Base-by-base conservation (phyloP, 192 early-diverging fungal species). In the Phlyctochytrium arcticum region DNA sequence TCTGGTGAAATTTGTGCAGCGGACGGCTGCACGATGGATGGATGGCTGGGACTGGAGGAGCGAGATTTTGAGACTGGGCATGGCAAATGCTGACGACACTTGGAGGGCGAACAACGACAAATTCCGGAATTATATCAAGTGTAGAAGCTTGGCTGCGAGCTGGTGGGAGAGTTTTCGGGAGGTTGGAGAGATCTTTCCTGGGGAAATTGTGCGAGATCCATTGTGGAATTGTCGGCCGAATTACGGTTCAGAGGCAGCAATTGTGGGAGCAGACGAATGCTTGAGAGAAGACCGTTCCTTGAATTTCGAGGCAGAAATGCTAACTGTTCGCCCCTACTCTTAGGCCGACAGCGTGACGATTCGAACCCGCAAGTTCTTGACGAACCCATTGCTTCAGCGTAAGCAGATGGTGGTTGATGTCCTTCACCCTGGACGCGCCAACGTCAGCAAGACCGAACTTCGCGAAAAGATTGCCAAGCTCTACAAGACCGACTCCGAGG, bases 331-430 rank as follows among this genome's bases (percentile, higher is more conserved):
- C 12, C 39, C 50, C 12, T 12, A 21, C 26, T 53, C 50, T 27
- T 64, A 75, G 74, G 68, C 74, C 47, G 74, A 75, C 65, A 59
- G 49, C 69, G 91, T 92, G 84, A 98, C 94, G 75, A 88, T 98
- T 81, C 85, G 96, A 73, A 97, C 96, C 72, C 89, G 95, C 83
- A 96, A 98, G 88, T 98, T 97, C 89, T 83, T 98, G 71, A 96
- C 94, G 68, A 98, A 98, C 93, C 92, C 91, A 71, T 85, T 98
- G 69, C 91, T 97, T 57, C 87, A 91, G 78, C 88, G 95, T 74
- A 94, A 90, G 86, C 95, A 98, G 87, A 92, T 95, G 87, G 88
- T 98, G 46, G 82, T 98, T 37, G 96, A 98, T 75, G 84, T 98
- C 69, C 78, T 95, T 68, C 96, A 98, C 85, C 94, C 96, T 48